Evolutionary conservation across 768 basidiomycete species (phyloP).

Genomic region (Chlorophyllum brunneum): DNA sequence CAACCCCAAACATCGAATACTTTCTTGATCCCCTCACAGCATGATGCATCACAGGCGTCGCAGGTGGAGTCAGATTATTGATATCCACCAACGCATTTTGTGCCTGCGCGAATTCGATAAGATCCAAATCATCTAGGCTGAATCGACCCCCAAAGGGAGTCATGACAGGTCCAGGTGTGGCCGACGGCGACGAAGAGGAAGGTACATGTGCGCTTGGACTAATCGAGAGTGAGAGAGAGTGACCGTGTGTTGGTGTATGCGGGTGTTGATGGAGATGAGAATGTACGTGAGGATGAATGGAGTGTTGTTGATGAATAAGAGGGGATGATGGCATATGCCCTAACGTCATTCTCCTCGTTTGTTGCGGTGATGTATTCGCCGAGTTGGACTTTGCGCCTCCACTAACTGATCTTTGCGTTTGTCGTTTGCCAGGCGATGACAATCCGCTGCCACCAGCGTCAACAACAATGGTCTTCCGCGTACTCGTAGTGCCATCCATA

Average conservation of each 20-base stretch:
- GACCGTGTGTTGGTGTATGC: not conserved
- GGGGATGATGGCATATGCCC: not conserved
- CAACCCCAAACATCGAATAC: conserved; percentile 4
- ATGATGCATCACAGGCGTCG: conserved; percentile 13
- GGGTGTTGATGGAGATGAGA: not conserved
- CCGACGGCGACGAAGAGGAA: not conserved
- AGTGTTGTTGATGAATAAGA: not conserved
- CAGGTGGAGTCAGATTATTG: conserved; percentile 11
- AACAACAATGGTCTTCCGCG: not conserved
- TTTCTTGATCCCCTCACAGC: conserved; percentile 1
- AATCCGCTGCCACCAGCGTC: not conserved
- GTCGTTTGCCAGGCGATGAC: not conserved
- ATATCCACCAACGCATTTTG: conserved; percentile 6
- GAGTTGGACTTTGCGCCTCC: not conserved
- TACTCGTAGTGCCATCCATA: conserved; percentile 4
- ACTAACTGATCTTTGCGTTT: not conserved
- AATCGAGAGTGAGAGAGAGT: not conserved
- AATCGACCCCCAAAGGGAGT: conserved; percentile 1
- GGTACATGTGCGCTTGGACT: not conserved
- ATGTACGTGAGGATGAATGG: not conserved
- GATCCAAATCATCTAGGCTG: conserved; percentile 9
- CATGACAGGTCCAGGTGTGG: not conserved
- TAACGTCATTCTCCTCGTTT: not conserved
- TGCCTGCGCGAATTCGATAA: conserved; percentile 3
- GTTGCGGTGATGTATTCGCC: not conserved